These are phyloP conservation scores for Alternaria arbusti DNA, from an alignment of 2,329 filamentous ascomycete genomes.

Conservation along the genomic window DNA sequence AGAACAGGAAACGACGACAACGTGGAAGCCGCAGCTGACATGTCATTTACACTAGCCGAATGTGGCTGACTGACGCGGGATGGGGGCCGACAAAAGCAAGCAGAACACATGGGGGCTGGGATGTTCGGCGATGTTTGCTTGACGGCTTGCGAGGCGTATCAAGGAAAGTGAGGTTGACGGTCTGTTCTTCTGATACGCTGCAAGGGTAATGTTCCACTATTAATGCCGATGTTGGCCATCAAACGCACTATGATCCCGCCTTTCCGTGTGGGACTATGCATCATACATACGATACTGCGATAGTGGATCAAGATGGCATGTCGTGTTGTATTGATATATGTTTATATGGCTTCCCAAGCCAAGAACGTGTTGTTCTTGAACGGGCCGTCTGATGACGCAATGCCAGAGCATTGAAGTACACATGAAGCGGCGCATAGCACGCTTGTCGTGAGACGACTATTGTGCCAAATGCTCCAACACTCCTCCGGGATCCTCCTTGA, in stretches of 20 bases:
- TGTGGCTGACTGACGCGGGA: constrained; percentile 3
- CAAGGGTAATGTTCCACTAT: constrained; percentile 7
- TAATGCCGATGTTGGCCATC: constrained; percentile 5
- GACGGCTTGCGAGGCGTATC: constrained; percentile 3
- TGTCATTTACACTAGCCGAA: constrained; percentile 10
- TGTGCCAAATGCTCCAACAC: not conserved
- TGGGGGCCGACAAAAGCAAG: constrained; percentile 15
- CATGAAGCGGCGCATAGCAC: not conserved
- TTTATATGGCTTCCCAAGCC: not conserved
- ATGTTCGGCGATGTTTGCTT: constrained; percentile 11
- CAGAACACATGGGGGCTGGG: not conserved
- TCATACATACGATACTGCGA: not conserved
- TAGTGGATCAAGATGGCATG: not conserved
- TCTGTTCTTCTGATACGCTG: constrained; percentile 6
- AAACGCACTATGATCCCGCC: constrained; percentile 4
- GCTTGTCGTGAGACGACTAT: constrained; percentile 3
- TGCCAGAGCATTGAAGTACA: not conserved
- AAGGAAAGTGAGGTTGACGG: constrained; percentile 8
- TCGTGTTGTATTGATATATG: constrained; percentile 10
- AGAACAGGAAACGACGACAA: constrained; percentile 1
- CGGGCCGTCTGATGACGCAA: not conserved
- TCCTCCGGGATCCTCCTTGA: not conserved
- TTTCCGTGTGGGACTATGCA: not conserved
- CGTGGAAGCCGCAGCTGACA: constrained; percentile 12
- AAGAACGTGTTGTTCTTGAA: not conserved